Percentiles rank a stretch among this genome's conserved stretches.
Evolutionary conservation across 73 alveolate genomes (phyloP).

Genomic region (Breviolum minutum): DNA sequence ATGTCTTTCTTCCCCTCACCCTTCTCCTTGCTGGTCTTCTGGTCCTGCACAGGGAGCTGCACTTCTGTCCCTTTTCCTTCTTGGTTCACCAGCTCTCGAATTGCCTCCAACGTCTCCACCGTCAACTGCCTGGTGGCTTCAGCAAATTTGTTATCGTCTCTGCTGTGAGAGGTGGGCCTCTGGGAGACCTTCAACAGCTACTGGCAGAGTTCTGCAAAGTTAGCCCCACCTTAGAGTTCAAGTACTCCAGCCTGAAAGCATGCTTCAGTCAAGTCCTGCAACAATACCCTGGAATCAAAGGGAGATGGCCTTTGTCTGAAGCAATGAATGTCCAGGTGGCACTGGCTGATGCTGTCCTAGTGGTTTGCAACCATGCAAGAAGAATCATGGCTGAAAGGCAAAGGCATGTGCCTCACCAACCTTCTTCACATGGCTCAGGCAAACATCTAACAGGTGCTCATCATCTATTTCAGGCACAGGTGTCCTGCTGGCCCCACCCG

Average conservation of each 20-base stretch:
- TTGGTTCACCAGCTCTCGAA: background rate
- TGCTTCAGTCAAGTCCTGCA: background rate
- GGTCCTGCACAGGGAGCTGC: background rate
- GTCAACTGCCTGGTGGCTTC: background rate
- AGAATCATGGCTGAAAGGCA: background rate
- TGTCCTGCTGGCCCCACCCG: background rate
- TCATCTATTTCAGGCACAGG: constrained; percentile 12
- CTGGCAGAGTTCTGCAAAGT: background rate
- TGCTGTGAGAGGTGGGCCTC: background rate
- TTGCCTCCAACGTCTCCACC: too few relatives aligned
- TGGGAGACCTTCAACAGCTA: background rate
- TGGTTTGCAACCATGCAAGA: background rate
- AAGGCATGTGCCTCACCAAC: constrained; percentile 1
- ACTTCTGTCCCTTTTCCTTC: too few relatives aligned
- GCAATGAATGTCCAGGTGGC: background rate
- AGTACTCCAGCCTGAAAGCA: background rate
- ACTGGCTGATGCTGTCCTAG: background rate
- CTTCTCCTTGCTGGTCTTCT: background rate
- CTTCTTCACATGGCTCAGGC: constrained; percentile 28
- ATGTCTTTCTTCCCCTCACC: too few relatives aligned
- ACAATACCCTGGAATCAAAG: background rate
- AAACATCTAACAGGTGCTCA: background rate
- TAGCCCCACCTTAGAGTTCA: background rate
- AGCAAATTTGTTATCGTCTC: background rate
- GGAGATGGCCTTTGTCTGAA: background rate